Percentiles rank a stretch among this genome's conserved stretches.
Evolutionary conservation across 140 eudicot genomes (phyloP).

Genomic region (Ambrosia hybrid): DNA sequence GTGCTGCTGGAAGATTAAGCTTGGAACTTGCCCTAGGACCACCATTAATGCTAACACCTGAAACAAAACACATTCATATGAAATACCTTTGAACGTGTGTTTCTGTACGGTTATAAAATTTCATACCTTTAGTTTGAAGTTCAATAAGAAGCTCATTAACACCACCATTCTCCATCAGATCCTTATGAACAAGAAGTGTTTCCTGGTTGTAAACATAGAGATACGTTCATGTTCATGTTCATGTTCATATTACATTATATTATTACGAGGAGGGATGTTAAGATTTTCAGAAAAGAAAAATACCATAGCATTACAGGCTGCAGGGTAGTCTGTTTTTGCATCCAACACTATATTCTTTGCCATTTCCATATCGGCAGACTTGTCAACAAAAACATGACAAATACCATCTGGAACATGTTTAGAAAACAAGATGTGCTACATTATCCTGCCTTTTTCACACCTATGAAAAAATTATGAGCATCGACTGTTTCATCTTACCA

Average conservation of each 20-base stretch:
- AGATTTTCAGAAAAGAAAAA: conserved; percentile 4
- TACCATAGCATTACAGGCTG: conserved; percentile 99
- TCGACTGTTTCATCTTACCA: conserved; percentile 49
- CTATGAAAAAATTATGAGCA: conserved; percentile 14
- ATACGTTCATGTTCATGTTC: neutral
- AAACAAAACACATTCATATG: conserved; percentile 27
- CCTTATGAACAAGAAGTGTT: conserved; percentile 96
- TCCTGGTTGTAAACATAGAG: conserved; percentile 48
- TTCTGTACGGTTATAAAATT: neutral
- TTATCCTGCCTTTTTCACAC: conserved; percentile 1
- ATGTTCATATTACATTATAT: neutral
- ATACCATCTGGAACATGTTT: conserved; percentile 69
- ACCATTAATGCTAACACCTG: conserved; percentile 87
- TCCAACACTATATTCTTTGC: conserved; percentile 85
- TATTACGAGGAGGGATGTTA: neutral
- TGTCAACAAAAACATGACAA: conserved; percentile 96
- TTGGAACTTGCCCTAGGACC: conserved; percentile 75
- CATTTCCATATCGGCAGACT: conserved; percentile 86
- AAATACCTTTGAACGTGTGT: neutral
- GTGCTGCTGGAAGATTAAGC: conserved; percentile 75
- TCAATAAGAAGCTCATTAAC: conserved; percentile 68
- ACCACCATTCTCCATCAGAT: conserved; percentile 59
- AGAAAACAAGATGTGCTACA: conserved; percentile 24
- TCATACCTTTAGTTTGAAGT: conserved; percentile 82
- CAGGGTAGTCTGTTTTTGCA: conserved; percentile 97